Percentiles rank a stretch among this genome's conserved stretches.
Conservation (phyloP, 306 rosid genomes). For the Cicer chorassanicum region DNA sequence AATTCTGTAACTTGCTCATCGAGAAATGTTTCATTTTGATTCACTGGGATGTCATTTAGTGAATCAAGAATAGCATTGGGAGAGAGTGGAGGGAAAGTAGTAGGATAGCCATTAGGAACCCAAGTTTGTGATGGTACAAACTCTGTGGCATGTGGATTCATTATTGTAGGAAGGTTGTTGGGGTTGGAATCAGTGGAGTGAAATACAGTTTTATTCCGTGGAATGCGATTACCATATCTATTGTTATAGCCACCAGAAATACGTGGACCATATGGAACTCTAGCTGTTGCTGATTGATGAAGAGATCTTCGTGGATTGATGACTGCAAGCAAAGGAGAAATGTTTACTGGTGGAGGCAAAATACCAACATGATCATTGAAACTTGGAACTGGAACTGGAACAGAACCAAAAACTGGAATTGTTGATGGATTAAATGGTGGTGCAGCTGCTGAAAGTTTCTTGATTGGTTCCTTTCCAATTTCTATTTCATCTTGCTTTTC, state of each 20-base stretch:
- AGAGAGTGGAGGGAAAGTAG: constrained; percentile 63
- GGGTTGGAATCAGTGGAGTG: constrained; percentile 69
- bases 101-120: constrained; percentile 79
- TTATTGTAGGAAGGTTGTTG: constrained; percentile 73
- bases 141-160: constrained; percentile 97
- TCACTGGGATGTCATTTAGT: constrained; percentile 53
- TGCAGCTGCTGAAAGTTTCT: constrained; percentile 97
- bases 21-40: constrained; percentile 51
- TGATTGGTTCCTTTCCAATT: constrained; percentile 78
- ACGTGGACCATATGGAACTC: constrained; percentile 97
- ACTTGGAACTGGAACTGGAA: constrained; percentile 65
- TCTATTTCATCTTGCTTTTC: constrained; percentile 78
- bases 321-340: constrained; percentile 79
- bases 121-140: constrained; percentile 88
- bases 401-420: constrained; percentile 82
- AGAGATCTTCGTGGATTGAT: constrained; percentile 85
- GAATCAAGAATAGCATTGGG: constrained; percentile 59
- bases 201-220: constrained; percentile 66
- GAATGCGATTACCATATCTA: constrained; percentile 71
- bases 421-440: constrained; percentile 92
- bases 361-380: constrained; percentile 88
- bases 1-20: constrained; percentile 50
- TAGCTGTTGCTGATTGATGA: constrained; percentile 94
- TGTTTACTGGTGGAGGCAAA: constrained; percentile 90
- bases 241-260: constrained; percentile 87